phyloP scores from a whole-genome alignment of 179 eudicot species.

The Camellia oleifera region DNA sequence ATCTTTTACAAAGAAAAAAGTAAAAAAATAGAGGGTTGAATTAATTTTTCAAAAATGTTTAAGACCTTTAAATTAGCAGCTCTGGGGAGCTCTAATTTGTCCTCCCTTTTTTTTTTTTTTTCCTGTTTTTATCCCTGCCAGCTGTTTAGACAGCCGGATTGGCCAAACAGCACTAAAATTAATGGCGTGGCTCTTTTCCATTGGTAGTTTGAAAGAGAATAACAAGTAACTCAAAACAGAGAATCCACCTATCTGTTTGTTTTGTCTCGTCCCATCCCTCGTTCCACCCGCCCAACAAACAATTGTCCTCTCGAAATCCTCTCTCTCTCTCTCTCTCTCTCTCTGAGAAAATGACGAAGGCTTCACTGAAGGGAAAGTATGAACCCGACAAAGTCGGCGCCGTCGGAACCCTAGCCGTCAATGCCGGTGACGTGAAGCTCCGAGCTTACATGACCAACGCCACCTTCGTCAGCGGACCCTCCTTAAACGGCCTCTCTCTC shows the following conservation, averaged over 20 bases:
- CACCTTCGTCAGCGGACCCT: slow-evolving; percentile 40
- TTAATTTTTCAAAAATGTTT: too few species aligned
- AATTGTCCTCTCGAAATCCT: neutral
- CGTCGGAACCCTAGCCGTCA: slow-evolving; percentile 40
- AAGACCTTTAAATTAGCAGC: too few species aligned
- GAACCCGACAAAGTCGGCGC: slow-evolving; percentile 36
- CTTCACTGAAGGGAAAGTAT: slow-evolving; percentile 44
- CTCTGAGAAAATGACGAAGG: slow-evolving; percentile 34
- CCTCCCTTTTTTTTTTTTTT: too few species aligned
- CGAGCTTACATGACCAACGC: slow-evolving; percentile 54
- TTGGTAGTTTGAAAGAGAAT: neutral
- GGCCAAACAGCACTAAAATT: too few species aligned
- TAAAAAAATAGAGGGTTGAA: too few species aligned
- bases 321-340: slow-evolving; percentile 7
- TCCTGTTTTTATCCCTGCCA: neutral
- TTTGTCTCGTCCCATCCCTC: neutral
- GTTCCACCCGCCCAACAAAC: neutral
- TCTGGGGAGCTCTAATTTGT: too few species aligned
- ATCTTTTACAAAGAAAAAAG: too few species aligned
- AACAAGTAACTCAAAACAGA: neutral
- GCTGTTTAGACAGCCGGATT: too few species aligned
- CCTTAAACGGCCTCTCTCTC: slow-evolving; percentile 48
- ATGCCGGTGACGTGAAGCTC: slow-evolving; percentile 59
- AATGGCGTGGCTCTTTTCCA: too few species aligned
- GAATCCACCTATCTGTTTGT: neutral